A percentile compares a stretch with the other conserved stretches of the same genome.
Evolutionary conservation across 805 yeast genomes (phyloP).

Genomic region (Deakozyma indianensis): DNA sequence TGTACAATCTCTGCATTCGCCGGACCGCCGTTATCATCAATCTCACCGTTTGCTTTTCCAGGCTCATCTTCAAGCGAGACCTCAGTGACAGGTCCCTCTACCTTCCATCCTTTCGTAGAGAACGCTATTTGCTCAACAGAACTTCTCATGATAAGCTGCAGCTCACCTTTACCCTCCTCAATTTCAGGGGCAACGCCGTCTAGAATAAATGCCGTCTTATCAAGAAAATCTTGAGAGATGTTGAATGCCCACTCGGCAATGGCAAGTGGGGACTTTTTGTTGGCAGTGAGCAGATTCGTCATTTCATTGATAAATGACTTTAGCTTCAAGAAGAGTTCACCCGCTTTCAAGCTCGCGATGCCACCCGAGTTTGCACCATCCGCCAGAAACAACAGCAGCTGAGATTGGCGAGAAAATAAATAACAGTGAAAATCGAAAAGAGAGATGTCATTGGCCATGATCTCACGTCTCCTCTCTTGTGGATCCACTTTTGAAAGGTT

Average conservation of each 20-base stretch:
- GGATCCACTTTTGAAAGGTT: constrained; percentile 8
- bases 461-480: constrained; percentile 15
- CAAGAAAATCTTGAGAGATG: constrained; percentile 29
- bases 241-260: constrained; percentile 22
- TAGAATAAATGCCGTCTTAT: constrained; percentile 14
- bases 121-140: constrained; percentile 20
- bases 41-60: neutral
- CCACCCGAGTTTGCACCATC: constrained; percentile 13
- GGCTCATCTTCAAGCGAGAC: constrained; percentile 8
- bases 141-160: constrained; percentile 26
- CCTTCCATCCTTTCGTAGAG: constrained; percentile 12
- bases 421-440: constrained; percentile 26
- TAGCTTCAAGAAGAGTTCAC: constrained; percentile 19
- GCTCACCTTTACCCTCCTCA: constrained; percentile 27
- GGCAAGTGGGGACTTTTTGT: constrained; percentile 10
- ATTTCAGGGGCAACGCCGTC: constrained; percentile 21
- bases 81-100: constrained; percentile 20
- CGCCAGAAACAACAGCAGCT: constrained; percentile 18
- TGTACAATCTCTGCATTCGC: constrained; percentile 12
- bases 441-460: constrained; percentile 23
- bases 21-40: constrained; percentile 4
- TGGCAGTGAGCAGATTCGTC: constrained; percentile 13
- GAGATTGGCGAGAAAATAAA: constrained; percentile 22
- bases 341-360: constrained; percentile 9
- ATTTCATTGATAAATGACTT: constrained; percentile 29